phyloP scores from a whole-genome alignment of 371 early-diverging fungal genomes.

The Syncephalastrum racemosum region DNA sequence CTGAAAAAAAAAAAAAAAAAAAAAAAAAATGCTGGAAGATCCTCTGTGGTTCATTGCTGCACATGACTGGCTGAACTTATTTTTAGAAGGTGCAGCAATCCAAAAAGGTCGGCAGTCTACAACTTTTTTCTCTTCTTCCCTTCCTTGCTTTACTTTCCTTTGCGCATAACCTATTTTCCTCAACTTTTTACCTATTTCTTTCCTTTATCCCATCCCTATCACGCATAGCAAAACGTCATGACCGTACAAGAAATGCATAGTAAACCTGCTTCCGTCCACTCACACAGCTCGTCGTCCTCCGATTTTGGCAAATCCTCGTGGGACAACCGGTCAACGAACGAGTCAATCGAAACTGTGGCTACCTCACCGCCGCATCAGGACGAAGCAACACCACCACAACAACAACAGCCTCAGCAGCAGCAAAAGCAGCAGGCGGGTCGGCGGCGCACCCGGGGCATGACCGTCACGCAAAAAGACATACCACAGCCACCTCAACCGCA shows the following conservation, averaged over 20 bases:
- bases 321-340: conserved; percentile 4
- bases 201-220: conserved; percentile 1
- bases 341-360: conserved; percentile 10
- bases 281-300: conserved; percentile 12
- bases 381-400: conserved; percentile 9
- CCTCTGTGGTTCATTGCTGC: no score
- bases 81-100: no score
- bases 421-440: background rate
- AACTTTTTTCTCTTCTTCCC: no score
- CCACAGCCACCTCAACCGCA: conserved; percentile 44
- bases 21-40: no score
- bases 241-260: background rate
- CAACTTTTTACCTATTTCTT: conserved; percentile 4
- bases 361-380: conserved; percentile 4
- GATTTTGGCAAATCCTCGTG: conserved; percentile 7
- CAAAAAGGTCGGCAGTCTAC: no score
- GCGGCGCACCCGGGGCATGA: conserved; percentile 18
- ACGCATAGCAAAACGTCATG: background rate
- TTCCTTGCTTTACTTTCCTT: background rate
- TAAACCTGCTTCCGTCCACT: conserved; percentile 3
- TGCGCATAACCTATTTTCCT: background rate
- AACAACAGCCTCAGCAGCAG: background rate
- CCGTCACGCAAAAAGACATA: conserved; percentile 17
- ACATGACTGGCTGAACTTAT: no score
- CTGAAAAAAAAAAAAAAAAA: no score